These are phyloP conservation scores for Solanum virginianum DNA, from an alignment of 257 asterid genomes.

Conservation along the genomic window DNA sequence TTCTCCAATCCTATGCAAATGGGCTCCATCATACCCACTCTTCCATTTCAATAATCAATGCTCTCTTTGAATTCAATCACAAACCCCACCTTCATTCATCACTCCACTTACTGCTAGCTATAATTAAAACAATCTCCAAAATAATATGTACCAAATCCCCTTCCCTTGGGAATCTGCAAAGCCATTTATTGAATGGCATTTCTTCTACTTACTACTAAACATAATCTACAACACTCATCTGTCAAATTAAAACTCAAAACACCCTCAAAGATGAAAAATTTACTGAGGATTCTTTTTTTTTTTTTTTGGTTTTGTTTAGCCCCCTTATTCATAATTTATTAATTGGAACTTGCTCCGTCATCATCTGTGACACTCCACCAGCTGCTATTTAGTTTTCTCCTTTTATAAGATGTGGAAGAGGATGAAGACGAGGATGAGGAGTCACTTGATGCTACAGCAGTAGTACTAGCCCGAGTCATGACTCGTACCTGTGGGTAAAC, in stretches of 20 bases:
- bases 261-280: slow-evolving; percentile 32
- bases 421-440: slow-evolving; percentile 39
- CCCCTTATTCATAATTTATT: background rate
- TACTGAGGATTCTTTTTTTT: slow-evolving; percentile 25
- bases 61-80: slow-evolving; percentile 38
- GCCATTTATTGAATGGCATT: slow-evolving; percentile 30
- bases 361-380: slow-evolving; percentile 34
- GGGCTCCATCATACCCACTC: slow-evolving; percentile 31
- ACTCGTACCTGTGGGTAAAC: slow-evolving; percentile 74
- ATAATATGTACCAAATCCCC: slow-evolving; percentile 52
- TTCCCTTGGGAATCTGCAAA: slow-evolving; percentile 86
- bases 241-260: slow-evolving; percentile 38
- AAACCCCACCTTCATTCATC: slow-evolving; percentile 20
- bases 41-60: slow-evolving; percentile 31
- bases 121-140: slow-evolving; percentile 15
- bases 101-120: slow-evolving; percentile 31
- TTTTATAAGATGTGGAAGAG: slow-evolving; percentile 42
- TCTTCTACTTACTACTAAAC: slow-evolving; percentile 15
- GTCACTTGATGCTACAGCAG: slow-evolving; percentile 19
- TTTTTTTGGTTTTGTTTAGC: background rate
- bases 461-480: slow-evolving; percentile 43
- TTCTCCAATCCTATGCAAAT: background rate
- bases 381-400: slow-evolving; percentile 54
- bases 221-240: slow-evolving; percentile 48
- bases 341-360: slow-evolving; percentile 37